These are phyloP conservation scores for Baeospora myosura DNA, from an alignment of 1,284 basidiomycete genomes.

Conservation along the genomic window DNA sequence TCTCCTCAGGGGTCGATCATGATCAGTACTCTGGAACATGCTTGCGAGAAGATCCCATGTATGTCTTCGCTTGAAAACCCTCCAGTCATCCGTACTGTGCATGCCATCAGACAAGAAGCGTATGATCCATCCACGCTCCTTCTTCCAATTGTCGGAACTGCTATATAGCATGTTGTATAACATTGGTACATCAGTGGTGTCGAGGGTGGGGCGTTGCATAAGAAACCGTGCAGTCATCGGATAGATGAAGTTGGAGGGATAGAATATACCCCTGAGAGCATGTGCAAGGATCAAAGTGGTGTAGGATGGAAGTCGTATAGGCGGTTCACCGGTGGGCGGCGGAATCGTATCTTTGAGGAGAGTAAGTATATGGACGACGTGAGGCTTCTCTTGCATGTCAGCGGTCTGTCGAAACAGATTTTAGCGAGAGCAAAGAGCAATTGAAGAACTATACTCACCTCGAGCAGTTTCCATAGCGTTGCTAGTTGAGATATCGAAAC, in stretches of 20 bases:
- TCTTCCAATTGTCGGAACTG: conserved; percentile 71
- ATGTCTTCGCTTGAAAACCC: conserved; percentile 71
- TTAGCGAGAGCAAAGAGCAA: no score
- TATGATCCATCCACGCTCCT: conserved; percentile 84
- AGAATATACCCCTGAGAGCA: conserved; percentile 69
- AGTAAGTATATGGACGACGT: conserved; percentile 71
- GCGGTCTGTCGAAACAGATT: conserved; percentile 33
- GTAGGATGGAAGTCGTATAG: conserved; percentile 62
- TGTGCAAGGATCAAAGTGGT: conserved; percentile 78
- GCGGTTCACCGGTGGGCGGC: conserved; percentile 22
- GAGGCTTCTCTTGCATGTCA: conserved; percentile 75
- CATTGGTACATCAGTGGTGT: conserved; percentile 75
- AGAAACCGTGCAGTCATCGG: conserved; percentile 77
- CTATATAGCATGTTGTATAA: conserved; percentile 82
- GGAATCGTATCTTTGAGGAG: conserved; percentile 61
- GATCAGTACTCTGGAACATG: conserved; percentile 60
- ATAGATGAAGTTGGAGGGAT: conserved; percentile 76
- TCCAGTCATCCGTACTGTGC: conserved; percentile 71
- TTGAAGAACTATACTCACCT: conserved; percentile 35
- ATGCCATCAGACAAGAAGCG: conserved; percentile 79
- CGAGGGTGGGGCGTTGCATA: conserved; percentile 74
- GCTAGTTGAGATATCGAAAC: conserved; percentile 49
- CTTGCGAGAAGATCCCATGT: conserved; percentile 85
- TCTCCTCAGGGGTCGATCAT: conserved; percentile 47
- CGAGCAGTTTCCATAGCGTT: conserved; percentile 44